Evolutionary conservation across 805 yeast species (phyloP), one percentile per base, ranked within the genome.

Genomic region (Metschnikowia gelsemii): DNA sequence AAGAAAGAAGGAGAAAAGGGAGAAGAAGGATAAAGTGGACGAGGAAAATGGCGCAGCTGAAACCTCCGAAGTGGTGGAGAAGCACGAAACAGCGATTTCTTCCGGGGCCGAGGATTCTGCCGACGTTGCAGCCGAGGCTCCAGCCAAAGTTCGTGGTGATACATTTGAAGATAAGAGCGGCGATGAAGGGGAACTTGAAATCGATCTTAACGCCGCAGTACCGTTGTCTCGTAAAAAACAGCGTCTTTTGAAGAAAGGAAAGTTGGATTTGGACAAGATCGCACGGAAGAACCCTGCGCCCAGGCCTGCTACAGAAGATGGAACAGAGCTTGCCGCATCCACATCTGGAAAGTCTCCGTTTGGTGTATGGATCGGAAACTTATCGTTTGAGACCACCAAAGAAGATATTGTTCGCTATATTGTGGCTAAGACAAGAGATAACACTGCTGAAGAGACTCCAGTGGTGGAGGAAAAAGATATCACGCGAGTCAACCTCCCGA

Each of bases 361-460:
- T 54, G 95, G 95, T 32, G 93, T 89, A 25, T 93, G 99, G 99
- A 78, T 93, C 34, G 99, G 99, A 31, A 93, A 93, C 60, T 65
- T 93, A 49, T 75, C 96, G 0, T 93, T 84, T 56, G 93, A 87
- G 38, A 87, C 96, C 4, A 73, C 82, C 0, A 80, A 76, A 52
- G 91, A 84, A 25, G 95, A 89, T 49, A 57, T 93, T 24, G 67
- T 68, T 11, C 72, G 80, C 40, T 88, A 84, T 50, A 63, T 93
- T 6, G 65, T 73, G 1, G 73, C 77, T 8, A 86, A 83, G 57
- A 77, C 91, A 0, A 56, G 66, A 12, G 66, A 59, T 1, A 58
- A 56, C 8, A 35, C 40, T 3, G 63, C 63, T 3, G 68, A 58
- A 5, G 54, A 60, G 8, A 48, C 53, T 26, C 44, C 40, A 4